phyloP scores from a whole-genome alignment of 176 grass and related monocot genomes.

The Alloteropsis semialata region DNA sequence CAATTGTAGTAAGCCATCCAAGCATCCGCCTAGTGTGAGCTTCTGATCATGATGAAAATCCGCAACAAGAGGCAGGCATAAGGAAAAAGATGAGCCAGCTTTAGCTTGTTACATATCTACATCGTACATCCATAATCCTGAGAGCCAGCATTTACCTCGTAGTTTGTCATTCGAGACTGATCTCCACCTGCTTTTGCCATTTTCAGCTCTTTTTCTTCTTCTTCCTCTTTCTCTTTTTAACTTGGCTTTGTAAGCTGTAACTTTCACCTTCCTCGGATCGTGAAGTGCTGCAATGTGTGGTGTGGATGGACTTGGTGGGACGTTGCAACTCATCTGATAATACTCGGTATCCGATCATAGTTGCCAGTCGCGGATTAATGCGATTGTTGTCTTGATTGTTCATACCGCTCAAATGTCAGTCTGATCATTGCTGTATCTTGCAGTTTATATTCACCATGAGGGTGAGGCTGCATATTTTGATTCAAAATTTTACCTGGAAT shows the following conservation, averaged over 20 bases:
- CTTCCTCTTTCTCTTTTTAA: background rate
- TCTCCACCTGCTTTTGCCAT: conserved; percentile 10
- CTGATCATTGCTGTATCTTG: background rate
- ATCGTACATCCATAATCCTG: conserved; percentile 6
- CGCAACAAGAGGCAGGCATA: conserved; percentile 28
- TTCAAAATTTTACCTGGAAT: background rate
- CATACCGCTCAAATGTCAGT: background rate
- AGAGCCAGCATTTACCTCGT: conserved; percentile 15
- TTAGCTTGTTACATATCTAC: conserved; percentile 28
- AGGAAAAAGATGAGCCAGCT: background rate
- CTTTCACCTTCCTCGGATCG: conserved; percentile 22
- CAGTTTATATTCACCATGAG: background rate
- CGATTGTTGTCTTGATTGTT: background rate
- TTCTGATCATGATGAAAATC: conserved; percentile 16
- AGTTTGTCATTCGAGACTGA: conserved; percentile 34
- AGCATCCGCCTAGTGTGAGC: conserved; percentile 59
- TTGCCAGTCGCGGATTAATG: conserved; percentile 11
- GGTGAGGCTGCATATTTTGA: background rate
- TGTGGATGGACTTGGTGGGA: conserved; percentile 35
- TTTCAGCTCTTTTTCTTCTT: background rate
- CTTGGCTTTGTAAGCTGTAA: conserved; percentile 29
- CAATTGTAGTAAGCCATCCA: conserved; percentile 70
- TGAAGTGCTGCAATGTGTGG: conserved; percentile 24
- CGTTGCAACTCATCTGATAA: conserved; percentile 11
- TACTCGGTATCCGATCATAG: conserved; percentile 1